phyloP scores from a whole-genome alignment of 2,329 filamentous ascomycete genomes.

The Colletotrichum cereale region DNA sequence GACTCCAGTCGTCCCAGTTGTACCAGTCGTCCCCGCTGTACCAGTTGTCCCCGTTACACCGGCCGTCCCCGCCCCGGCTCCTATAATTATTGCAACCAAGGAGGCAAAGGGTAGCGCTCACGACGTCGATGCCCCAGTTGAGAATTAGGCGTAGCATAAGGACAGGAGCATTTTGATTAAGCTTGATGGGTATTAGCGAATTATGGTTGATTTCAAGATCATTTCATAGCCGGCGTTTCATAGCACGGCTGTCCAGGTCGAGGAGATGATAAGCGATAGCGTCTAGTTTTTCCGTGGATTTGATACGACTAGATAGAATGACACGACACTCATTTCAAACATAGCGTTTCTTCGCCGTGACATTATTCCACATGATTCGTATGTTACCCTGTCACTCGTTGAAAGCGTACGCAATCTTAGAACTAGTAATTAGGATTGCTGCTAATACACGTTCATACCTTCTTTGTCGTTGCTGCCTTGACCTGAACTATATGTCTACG shows the following conservation, averaged over 20 bases:
- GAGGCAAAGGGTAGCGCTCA: not conserved
- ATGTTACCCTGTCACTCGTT: not conserved
- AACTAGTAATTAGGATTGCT: too few relatives aligned
- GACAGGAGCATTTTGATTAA: too few relatives aligned
- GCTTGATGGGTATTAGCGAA: not conserved
- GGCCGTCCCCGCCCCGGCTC: not conserved
- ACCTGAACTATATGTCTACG: too few relatives aligned
- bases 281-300: not conserved
- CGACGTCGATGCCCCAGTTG: not conserved
- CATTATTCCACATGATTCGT: not conserved
- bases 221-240: not conserved
- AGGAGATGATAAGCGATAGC: not conserved
- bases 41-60: not conserved
- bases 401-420: too few relatives aligned
- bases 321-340: not conserved
- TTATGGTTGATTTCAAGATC: not conserved
- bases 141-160: not conserved
- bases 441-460: too few relatives aligned
- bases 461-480: too few relatives aligned
- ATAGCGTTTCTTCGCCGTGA: fast-evolving
- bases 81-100: not conserved
- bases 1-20: not conserved
- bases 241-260: not conserved
- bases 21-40: fast-evolving
- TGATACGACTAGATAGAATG: not conserved